These are phyloP conservation scores for Pterocarpus santalinus DNA, from an alignment of 306 rosid species.

Conservation along the genomic window DNA sequence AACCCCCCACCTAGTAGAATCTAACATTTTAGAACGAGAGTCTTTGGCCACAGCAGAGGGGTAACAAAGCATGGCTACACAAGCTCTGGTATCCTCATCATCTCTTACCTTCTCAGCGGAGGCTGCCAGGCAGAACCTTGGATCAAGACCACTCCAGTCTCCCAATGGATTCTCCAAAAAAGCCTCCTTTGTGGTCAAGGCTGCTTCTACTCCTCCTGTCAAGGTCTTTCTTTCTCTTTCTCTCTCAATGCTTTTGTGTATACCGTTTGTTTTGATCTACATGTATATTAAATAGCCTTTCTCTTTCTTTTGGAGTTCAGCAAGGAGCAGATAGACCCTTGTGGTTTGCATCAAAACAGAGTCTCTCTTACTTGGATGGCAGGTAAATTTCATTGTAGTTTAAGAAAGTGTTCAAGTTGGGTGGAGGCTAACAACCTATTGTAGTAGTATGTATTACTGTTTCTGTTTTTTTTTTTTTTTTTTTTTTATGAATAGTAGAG, in stretches of 20 bases:
- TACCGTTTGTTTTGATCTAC: not conserved
- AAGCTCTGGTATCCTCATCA: slow-evolving; percentile 83
- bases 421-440: not conserved
- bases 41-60: slow-evolving; percentile 1
- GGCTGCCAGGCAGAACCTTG: slow-evolving; percentile 66
- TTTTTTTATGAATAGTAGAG: not conserved
- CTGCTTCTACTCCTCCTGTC: slow-evolving; percentile 81
- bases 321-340: slow-evolving; percentile 87
- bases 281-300: not conserved
- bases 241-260: not conserved
- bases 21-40: slow-evolving; percentile 17
- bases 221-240: slow-evolving; percentile 62
- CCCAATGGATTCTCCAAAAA: slow-evolving; percentile 57
- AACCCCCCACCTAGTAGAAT: not conserved
- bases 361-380: slow-evolving; percentile 97
- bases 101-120: slow-evolving; percentile 80
- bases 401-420: not conserved
- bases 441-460: not conserved
- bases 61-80: slow-evolving; percentile 71
- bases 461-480: not conserved
- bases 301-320: slow-evolving; percentile 56
- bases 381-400: slow-evolving; percentile 59
- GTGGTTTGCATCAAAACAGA: slow-evolving; percentile 99
- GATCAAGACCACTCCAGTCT: slow-evolving; percentile 62
- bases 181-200: slow-evolving; percentile 79